Percentiles rank a stretch among this genome's conserved stretches.
Evolutionary conservation across 2,329 filamentous ascomycete genomes (phyloP).

Genomic region (Aspergillus tubingensis): DNA sequence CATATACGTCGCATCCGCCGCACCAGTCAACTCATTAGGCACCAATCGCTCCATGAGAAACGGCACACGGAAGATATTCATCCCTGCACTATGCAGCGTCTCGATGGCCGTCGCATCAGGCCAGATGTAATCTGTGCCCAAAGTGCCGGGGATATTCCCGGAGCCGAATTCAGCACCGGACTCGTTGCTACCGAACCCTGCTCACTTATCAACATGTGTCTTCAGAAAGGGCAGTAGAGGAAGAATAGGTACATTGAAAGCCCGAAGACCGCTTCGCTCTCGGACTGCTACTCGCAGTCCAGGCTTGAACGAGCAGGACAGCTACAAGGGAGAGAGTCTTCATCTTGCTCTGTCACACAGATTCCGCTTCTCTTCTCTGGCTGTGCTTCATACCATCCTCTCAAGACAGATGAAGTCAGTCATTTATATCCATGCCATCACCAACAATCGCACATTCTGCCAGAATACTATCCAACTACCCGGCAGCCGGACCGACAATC

Average conservation of each 20-base stretch:
- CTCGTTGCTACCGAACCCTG: constrained; percentile 54
- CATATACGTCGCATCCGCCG: constrained; percentile 47
- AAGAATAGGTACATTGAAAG: constrained; percentile 10
- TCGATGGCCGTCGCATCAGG: constrained; percentile 55
- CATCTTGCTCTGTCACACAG: background rate
- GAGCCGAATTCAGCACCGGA: constrained; percentile 68
- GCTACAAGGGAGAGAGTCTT: constrained; percentile 13
- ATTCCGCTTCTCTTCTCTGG: too few relatives aligned
- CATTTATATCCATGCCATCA: background rate
- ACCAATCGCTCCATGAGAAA: constrained; percentile 60
- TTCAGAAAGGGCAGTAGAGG: background rate
- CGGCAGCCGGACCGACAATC: too few relatives aligned
- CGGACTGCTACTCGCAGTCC: constrained; percentile 5
- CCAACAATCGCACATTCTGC: background rate
- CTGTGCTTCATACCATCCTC: too few relatives aligned
- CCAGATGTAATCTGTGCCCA: constrained; percentile 65
- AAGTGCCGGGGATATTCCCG: constrained; percentile 55
- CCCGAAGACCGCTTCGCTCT: constrained; percentile 15
- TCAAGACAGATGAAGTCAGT: background rate
- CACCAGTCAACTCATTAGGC: constrained; percentile 47
- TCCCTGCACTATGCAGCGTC: constrained; percentile 54
- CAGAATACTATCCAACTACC: background rate
- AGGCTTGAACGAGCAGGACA: constrained; percentile 7
- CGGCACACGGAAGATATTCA: constrained; percentile 60
- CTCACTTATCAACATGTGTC: background rate